Evolutionary conservation across 345 rosid species (phyloP).

Genomic region (Arabidopsis arenosa): DNA sequence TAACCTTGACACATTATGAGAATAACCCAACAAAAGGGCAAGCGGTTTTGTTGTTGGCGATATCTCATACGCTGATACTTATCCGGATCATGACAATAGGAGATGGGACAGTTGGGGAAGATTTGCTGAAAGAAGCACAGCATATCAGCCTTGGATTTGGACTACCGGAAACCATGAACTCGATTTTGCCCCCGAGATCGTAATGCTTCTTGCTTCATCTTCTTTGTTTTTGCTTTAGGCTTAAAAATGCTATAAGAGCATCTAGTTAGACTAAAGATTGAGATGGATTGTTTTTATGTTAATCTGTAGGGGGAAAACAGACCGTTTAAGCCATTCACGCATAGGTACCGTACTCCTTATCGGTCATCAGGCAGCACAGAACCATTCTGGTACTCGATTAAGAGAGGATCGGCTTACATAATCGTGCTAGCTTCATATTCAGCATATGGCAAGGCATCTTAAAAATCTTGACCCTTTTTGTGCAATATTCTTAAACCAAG

Average conservation of each 20-base stretch:
- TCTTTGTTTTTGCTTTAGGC: constrained; percentile 3
- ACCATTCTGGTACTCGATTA: constrained; percentile 94
- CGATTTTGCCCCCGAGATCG: constrained; percentile 75
- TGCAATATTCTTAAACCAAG: background rate
- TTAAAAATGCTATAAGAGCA: constrained; percentile 3
- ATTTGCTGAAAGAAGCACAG: constrained; percentile 79
- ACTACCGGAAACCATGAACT: constrained; percentile 87
- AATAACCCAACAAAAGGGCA: constrained; percentile 68
- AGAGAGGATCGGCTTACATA: constrained; percentile 88
- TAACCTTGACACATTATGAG: constrained; percentile 80
- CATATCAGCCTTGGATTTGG: constrained; percentile 99
- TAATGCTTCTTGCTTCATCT: constrained; percentile 43
- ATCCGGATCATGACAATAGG: constrained; percentile 67
- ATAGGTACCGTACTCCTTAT: constrained; percentile 78
- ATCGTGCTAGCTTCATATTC: constrained; percentile 89
- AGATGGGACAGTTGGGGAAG: constrained; percentile 98
- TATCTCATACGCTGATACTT: constrained; percentile 83
- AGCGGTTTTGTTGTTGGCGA: constrained; percentile 79
- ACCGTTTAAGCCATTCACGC: constrained; percentile 78
- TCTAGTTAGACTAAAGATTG: background rate
- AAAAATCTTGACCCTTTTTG: background rate
- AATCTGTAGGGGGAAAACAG: constrained; percentile 75
- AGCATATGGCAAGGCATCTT: constrained; percentile 62
- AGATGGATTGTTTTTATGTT: constrained; percentile 23
- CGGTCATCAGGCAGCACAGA: constrained; percentile 68